A percentile compares a stretch with the other conserved stretches of the same genome.
phyloP scores from a whole-genome alignment of 2,329 filamentous ascomycete genomes.

The Septoria linicola region DNA sequence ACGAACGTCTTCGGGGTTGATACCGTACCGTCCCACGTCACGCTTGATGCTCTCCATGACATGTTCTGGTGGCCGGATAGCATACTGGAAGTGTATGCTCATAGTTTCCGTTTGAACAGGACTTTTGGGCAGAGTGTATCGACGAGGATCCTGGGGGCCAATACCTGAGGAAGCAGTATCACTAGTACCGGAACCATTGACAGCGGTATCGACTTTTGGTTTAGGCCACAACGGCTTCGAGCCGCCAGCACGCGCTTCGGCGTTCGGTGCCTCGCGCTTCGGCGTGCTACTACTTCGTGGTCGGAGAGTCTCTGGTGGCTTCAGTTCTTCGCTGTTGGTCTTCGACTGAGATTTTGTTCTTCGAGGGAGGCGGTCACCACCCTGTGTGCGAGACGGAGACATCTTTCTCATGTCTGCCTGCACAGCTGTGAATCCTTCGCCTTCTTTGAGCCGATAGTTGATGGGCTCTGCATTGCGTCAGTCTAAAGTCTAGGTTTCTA shows the following conservation, averaged over 20 bases:
- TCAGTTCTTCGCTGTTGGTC: neutral
- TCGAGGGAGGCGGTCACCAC: neutral
- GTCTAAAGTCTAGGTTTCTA: neutral
- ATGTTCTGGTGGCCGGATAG: constrained; percentile 1
- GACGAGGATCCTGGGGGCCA: neutral
- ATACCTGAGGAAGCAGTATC: neutral
- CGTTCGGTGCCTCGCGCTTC: neutral
- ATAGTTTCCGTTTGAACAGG: neutral
- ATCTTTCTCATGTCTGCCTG: constrained; percentile 4
- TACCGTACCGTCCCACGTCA: neutral
- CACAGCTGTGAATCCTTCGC: constrained; percentile 1
- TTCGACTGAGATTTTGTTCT: constrained; percentile 3
- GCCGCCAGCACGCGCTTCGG: neutral
- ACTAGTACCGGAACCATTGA: no score
- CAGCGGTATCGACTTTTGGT: constrained; percentile 1
- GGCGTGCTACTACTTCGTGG: constrained; percentile 3
- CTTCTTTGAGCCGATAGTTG: constrained; percentile 1
- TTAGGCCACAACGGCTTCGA: neutral
- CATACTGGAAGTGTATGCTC: constrained; percentile 4
- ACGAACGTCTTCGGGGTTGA: neutral
- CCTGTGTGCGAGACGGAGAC: neutral
- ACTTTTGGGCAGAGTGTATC: constrained; percentile 2
- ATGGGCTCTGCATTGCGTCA: neutral
- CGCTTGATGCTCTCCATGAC: neutral
- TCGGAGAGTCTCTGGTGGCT: neutral